phyloP scores from a whole-genome alignment of 345 rosid genomes.

The Geranium brycei region DNA sequence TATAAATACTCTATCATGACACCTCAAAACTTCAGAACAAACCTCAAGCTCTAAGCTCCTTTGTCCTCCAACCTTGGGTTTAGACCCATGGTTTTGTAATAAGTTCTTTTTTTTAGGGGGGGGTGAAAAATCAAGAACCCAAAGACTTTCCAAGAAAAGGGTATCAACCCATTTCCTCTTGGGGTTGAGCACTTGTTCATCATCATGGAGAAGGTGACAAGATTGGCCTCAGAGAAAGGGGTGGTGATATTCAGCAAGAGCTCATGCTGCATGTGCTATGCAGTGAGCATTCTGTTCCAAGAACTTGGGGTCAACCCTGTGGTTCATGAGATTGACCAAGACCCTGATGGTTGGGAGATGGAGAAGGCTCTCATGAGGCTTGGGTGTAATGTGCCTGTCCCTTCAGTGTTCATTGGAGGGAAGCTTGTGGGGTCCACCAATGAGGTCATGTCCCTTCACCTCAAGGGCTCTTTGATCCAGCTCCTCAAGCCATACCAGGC shows the following conservation, averaged over 20 bases:
- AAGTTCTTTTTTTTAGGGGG: background rate
- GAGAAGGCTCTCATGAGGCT: conserved; percentile 1
- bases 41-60: too few relatives aligned
- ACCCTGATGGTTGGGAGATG: conserved; percentile 1
- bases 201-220: background rate
- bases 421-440: background rate
- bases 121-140: too few relatives aligned
- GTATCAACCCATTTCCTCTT: too few relatives aligned
- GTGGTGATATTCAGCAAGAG: conserved; percentile 5
- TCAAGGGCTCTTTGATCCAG: conserved; percentile 2
- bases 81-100: too few relatives aligned
- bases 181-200: background rate
- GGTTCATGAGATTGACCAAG: background rate
- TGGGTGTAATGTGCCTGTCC: conserved; percentile 1
- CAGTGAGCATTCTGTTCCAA: background rate
- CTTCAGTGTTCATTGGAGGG: background rate
- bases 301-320: background rate
- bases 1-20: background rate
- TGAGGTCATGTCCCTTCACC: background rate
- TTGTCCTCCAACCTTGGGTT: too few relatives aligned
- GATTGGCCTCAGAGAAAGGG: conserved; percentile 1
- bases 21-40: too few relatives aligned
- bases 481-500: conserved; percentile 3
- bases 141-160: too few relatives aligned
- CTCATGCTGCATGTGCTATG: conserved; percentile 5